phyloP scores from a whole-genome alignment of 73 alveolate genomes.

The Halteria grandinella region DNA sequence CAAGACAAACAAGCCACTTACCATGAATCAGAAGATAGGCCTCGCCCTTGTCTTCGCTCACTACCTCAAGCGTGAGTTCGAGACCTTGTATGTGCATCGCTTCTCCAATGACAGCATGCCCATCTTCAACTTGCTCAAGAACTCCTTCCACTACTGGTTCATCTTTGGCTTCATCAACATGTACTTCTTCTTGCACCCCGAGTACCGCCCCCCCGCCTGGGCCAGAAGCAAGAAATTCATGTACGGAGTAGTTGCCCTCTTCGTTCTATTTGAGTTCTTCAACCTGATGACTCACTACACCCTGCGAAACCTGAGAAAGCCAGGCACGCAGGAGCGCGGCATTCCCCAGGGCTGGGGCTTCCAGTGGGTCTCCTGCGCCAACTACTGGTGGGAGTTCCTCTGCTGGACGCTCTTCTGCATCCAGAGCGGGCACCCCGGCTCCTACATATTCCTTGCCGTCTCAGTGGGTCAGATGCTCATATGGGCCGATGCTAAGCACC shows the following conservation, averaged over 20 bases:
- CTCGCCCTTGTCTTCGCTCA: slow-evolving; percentile 78
- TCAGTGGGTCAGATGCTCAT: slow-evolving; percentile 65
- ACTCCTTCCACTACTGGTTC: slow-evolving; percentile 93
- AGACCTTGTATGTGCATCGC: slow-evolving; percentile 86
- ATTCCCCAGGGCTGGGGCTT: slow-evolving; percentile 92
- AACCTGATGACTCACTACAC: slow-evolving; percentile 73
- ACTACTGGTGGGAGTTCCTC: slow-evolving; percentile 93
- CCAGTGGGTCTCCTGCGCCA: slow-evolving; percentile 90
- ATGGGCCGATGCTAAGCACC: slow-evolving; percentile 73
- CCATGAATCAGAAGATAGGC: slow-evolving; percentile 46
- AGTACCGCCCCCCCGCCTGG: slow-evolving; percentile 70
- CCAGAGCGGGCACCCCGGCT: slow-evolving; percentile 49
- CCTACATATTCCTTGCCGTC: slow-evolving; percentile 42
- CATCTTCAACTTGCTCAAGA: slow-evolving; percentile 74
- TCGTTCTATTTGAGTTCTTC: slow-evolving; percentile 55
- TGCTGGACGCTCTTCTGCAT: slow-evolving; percentile 89
- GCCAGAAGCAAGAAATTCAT: too few relatives aligned
- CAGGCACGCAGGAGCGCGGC: slow-evolving; percentile 78
- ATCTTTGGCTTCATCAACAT: slow-evolving; percentile 75
- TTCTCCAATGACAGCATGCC: slow-evolving; percentile 93
- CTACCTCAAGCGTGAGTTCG: slow-evolving; percentile 83
- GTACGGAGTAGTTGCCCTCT: slow-evolving; percentile 65
- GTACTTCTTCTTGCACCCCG: slow-evolving; percentile 84
- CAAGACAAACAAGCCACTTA: slow-evolving; percentile 34
- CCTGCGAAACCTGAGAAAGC: slow-evolving; percentile 75